A percentile compares a stretch with the other conserved stretches of the same genome.
These are phyloP conservation scores for Fulvia fulva DNA, from an alignment of 2,329 filamentous ascomycete genomes.

Conservation along the genomic window DNA sequence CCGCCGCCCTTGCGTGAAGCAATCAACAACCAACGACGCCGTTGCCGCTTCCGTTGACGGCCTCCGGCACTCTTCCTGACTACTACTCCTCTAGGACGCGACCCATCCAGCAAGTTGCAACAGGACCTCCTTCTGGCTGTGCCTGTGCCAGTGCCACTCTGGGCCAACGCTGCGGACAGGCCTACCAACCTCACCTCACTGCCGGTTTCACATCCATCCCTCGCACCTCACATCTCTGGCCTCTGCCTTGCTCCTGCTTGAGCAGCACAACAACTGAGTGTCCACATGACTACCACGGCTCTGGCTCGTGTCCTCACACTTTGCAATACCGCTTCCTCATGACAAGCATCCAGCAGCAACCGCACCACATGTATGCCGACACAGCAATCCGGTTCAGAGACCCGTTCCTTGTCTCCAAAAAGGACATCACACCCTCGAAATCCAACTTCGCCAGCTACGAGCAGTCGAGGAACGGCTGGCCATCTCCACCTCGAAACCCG, in stretches of 20 bases:
- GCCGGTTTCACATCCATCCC: constrained; percentile 6
- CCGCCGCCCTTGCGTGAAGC: constrained; percentile 31
- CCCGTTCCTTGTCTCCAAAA: constrained; percentile 31
- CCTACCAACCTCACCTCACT: constrained; percentile 10
- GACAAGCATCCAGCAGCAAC: constrained; percentile 22
- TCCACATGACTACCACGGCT: constrained; percentile 16
- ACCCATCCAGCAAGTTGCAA: constrained; percentile 49
- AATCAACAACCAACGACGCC: constrained; percentile 18
- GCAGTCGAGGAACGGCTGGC: constrained; percentile 16
- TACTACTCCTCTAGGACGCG: constrained; percentile 55
- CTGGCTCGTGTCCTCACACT: constrained; percentile 6
- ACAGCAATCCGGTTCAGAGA: constrained; percentile 33
- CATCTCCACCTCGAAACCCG: constrained; percentile 14
- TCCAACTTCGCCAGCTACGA: constrained; percentile 11
- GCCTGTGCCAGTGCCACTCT: background rate
- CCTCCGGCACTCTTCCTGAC: background rate
- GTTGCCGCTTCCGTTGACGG: constrained; percentile 14
- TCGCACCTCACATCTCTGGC: constrained; percentile 3
- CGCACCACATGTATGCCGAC: constrained; percentile 33
- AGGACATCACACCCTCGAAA: constrained; percentile 17
- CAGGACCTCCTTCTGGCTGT: constrained; percentile 35
- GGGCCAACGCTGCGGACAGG: constrained; percentile 5
- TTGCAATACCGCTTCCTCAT: constrained; percentile 20
- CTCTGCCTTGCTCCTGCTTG: constrained; percentile 12
- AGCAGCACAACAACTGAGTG: constrained; percentile 6